Percentiles rank a stretch among this genome's conserved stretches.
phyloP scores from a whole-genome alignment of 176 grass and related monocot genomes.

The Phoenix roebelenii region DNA sequence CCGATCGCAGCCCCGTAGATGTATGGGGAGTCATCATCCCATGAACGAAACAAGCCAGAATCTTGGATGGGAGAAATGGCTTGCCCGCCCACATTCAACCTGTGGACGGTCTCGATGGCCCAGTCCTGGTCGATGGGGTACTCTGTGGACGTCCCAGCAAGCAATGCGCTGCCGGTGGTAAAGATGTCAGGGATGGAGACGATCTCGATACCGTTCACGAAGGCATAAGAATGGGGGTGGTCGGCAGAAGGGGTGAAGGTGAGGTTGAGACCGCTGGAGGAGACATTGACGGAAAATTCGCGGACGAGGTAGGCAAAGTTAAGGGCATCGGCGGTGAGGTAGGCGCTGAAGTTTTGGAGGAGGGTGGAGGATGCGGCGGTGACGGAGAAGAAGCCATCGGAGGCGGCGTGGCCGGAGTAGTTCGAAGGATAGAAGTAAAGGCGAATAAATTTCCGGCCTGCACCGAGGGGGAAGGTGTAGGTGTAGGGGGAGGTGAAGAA shows the following conservation, averaged over 20 bases:
- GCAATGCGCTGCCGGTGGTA: not conserved
- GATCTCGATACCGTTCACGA: constrained; percentile 88
- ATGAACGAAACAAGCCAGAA: constrained; percentile 53
- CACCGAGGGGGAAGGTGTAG: constrained; percentile 74
- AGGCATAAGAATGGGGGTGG: constrained; percentile 59
- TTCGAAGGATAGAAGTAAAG: constrained; percentile 79
- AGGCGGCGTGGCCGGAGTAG: constrained; percentile 36
- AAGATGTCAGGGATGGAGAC: constrained; percentile 75
- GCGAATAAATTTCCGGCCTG: constrained; percentile 65
- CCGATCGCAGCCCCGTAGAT: constrained; percentile 44
- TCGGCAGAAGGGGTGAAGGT: constrained; percentile 60
- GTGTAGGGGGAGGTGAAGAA: constrained; percentile 55
- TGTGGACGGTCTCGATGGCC: constrained; percentile 63
- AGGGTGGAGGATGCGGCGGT: constrained; percentile 33
- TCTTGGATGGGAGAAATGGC: constrained; percentile 57
- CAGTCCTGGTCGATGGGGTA: constrained; percentile 20
- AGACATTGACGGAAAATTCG: constrained; percentile 78
- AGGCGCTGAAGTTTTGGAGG: constrained; percentile 72
- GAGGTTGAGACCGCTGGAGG: constrained; percentile 47
- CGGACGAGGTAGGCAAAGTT: constrained; percentile 39
- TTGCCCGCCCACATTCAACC: constrained; percentile 74
- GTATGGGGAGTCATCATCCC: constrained; percentile 54
- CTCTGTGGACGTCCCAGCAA: constrained; percentile 12
- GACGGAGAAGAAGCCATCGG: constrained; percentile 68
- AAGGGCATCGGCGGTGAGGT: constrained; percentile 42